Conservation (phyloP, 768 basidiomycete species). For the Amanita rimosa region DNA sequence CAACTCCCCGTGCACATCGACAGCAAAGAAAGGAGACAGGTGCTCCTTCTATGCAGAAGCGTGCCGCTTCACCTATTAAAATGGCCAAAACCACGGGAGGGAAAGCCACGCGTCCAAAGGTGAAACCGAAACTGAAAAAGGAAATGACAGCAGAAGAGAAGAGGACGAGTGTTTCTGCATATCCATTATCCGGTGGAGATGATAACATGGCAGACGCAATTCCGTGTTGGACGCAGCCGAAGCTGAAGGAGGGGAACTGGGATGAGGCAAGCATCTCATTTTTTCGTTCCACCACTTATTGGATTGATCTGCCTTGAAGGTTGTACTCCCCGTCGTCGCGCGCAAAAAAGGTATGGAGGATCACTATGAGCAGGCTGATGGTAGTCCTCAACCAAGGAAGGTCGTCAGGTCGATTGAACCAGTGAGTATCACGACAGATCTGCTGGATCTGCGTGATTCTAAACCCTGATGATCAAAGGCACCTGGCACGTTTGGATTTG, state of each 20-base stretch:
- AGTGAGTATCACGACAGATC: slow-evolving; percentile 37
- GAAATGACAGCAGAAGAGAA: slow-evolving; percentile 30
- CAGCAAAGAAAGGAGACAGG: slow-evolving; percentile 19
- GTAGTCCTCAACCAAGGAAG: slow-evolving; percentile 48
- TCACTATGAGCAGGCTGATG: slow-evolving; percentile 57
- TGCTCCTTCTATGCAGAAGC: slow-evolving; percentile 17
- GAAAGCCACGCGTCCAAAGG: slow-evolving; percentile 26
- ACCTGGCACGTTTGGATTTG: slow-evolving; percentile 76
- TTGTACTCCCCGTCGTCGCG: slow-evolving; percentile 76
- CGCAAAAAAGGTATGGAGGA: slow-evolving; percentile 71
- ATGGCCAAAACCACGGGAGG: slow-evolving; percentile 9
- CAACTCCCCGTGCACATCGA: slow-evolving; percentile 16
- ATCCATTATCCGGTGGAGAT: slow-evolving; percentile 46
- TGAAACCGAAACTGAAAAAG: slow-evolving; percentile 23
- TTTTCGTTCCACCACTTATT: slow-evolving; percentile 4
- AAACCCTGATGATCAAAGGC: slow-evolving; percentile 31
- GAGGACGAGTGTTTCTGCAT: slow-evolving; percentile 52
- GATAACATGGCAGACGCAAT: slow-evolving; percentile 59
- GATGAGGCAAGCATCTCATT: slow-evolving; percentile 48
- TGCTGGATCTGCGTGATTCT: slow-evolving; percentile 2
- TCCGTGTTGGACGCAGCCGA: slow-evolving; percentile 73
- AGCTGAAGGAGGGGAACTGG: slow-evolving; percentile 64
- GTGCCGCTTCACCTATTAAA: slow-evolving; percentile 20
- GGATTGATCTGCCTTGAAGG: slow-evolving; percentile 27
- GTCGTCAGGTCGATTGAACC: slow-evolving; percentile 23